Base-by-base conservation (phyloP, 2,329 filamentous ascomycete genomes). In the Colletotrichum truncatum region DNA sequence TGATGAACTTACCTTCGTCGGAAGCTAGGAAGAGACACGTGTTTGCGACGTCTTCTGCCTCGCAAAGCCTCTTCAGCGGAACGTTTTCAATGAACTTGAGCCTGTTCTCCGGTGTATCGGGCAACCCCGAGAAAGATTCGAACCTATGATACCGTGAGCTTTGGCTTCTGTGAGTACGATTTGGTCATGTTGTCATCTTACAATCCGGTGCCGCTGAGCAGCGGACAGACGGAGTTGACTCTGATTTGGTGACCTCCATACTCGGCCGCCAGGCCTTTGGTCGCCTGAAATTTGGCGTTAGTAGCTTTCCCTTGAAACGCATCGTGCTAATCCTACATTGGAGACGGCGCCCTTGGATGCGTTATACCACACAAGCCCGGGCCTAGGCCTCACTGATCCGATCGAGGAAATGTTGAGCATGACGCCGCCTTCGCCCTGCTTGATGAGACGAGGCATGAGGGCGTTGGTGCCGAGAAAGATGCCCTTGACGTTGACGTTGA, bases 391-490 rank as follows among this genome's bases (percentile, higher is more conserved):
- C 7, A 57, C n/a, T 4, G 91, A 92, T 7, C 94, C 92, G 18
- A 94, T 89, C 39, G 89, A 92, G 6, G 91, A 91, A 3, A 92
- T 94, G 81, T 94, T 94, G 83, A 71, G 41, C 38, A 94, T 92
- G 75, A 94, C 87, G 74, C 88, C 91, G 26, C 87, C 90, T 69
- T 84, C 86, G 32, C 81, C 87, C 86, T 95, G 94, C 61, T 84
- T 82, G 30, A 91, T 75, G 43, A 91, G 85, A 6, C 59, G 21
- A 4, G 63, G 63, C 59, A 66, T 56, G 28, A 66, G 46, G 4
- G 89, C 85, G 57, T 82, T 82, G 2, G 87, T 85, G 0, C 87
- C 88, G 18, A 87, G 74, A 74, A 85, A 93, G 46, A 92, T 83
- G 3, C 86, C 85, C 76, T 90, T 91, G 66, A 92, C 88, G 68